Conservation (phyloP, 495 filamentous ascomycete genomes). For the Aspergillus avenaceus region DNA sequence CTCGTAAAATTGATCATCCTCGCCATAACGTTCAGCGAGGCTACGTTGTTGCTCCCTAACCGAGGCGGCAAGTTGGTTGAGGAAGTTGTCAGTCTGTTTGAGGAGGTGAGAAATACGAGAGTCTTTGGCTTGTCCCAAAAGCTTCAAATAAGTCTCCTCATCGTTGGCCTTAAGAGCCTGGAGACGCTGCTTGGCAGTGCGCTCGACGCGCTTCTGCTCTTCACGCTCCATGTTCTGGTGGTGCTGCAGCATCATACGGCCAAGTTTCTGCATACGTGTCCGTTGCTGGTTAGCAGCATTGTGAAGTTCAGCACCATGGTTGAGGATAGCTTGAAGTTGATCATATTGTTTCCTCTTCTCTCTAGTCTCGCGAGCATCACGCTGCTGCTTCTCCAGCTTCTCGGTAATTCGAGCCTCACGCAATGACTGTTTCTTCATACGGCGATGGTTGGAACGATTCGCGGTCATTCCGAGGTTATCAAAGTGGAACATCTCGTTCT, state of each 20-base stretch:
- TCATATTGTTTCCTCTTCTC: constrained; percentile 96
- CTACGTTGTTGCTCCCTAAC: constrained; percentile 88
- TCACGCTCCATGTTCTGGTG: constrained; percentile 98
- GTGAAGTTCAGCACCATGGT: constrained; percentile 63
- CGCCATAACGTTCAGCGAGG: constrained; percentile 72
- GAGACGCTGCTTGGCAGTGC: constrained; percentile 98
- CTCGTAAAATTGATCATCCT: constrained; percentile 53
- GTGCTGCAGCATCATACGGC: constrained; percentile 78
- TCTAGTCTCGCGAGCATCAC: constrained; percentile 85
- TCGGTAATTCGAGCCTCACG: constrained; percentile 97
- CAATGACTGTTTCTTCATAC: constrained; percentile 93
- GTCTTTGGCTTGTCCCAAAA: constrained; percentile 97
- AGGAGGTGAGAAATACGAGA: constrained; percentile 97
- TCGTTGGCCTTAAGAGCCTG: constrained; percentile 98
- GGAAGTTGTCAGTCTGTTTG: constrained; percentile 92
- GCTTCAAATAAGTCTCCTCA: constrained; percentile 94
- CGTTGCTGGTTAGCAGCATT: constrained; percentile 51
- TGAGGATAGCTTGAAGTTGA: constrained; percentile 70
- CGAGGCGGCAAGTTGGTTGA: constrained; percentile 89
- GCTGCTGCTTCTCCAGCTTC: constrained; percentile 97
- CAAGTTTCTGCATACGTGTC: constrained; percentile 74
- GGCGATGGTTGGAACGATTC: constrained; percentile 80
- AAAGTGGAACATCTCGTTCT: constrained; percentile 83
- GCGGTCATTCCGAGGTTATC: constrained; percentile 94
- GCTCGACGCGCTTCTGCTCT: constrained; percentile 94